Conservation (phyloP, 306 rosid species). For the Fragaria nilgerrensis region DNA sequence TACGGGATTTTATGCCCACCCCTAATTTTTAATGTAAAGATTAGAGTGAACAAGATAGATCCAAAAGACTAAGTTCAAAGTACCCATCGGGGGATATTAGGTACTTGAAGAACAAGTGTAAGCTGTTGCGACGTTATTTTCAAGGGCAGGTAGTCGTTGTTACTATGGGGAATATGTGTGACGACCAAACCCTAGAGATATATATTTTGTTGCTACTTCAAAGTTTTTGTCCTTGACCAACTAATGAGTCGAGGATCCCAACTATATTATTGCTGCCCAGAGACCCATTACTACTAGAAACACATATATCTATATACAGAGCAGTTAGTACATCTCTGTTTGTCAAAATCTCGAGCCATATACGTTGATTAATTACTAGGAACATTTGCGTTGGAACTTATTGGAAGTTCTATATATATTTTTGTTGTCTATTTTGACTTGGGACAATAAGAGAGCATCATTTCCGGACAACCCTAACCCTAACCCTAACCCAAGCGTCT, state of each 20-base stretch:
- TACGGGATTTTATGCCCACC: too few species aligned
- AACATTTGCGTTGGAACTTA: not conserved
- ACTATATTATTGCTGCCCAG: not conserved
- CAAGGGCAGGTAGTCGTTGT: not conserved
- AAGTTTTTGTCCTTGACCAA: slow-evolving; percentile 12
- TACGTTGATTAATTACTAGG: not conserved
- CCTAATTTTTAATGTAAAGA: not conserved
- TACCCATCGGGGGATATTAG: not conserved
- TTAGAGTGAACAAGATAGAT: not conserved
- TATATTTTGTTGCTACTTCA: not conserved
- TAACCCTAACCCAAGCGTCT: not conserved
- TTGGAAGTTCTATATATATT: not conserved
- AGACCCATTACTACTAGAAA: not conserved
- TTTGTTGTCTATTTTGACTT: not conserved
- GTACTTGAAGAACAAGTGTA: not conserved
- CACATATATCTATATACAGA: not conserved
- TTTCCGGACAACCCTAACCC: not conserved
- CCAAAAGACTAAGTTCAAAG: not conserved
- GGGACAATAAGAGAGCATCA: not conserved
- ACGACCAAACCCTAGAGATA: not conserved
- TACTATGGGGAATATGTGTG: not conserved
- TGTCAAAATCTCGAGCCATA: not conserved
- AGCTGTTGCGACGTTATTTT: not conserved
- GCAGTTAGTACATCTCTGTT: not conserved
- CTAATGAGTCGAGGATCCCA: not conserved